A percentile compares a stretch with the other conserved stretches of the same genome.
Evolutionary conservation across 179 eudicot genomes (phyloP).

Genomic region (Amaranthus tricolor): DNA sequence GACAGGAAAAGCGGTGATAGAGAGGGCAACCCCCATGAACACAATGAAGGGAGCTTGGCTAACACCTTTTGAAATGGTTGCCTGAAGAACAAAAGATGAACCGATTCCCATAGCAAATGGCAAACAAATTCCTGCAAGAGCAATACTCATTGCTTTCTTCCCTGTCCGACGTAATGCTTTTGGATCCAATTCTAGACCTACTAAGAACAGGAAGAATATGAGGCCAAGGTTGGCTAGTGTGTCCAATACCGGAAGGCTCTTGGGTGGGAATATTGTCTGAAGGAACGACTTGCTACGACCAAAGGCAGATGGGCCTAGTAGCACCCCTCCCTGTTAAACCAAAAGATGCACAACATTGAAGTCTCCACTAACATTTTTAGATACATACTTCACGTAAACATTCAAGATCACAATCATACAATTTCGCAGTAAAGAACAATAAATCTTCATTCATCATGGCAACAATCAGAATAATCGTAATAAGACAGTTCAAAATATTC

Average conservation of each 20-base stretch:
- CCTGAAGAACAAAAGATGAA: conserved; percentile 39
- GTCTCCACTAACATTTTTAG: background rate
- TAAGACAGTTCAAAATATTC: background rate
- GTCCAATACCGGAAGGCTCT: conserved; percentile 47
- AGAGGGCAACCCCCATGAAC: conserved; percentile 88
- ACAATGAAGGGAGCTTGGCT: conserved; percentile 59
- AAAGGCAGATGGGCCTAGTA: conserved; percentile 55
- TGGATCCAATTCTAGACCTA: conserved; percentile 48
- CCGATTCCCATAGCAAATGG: conserved; percentile 54
- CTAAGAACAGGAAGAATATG: conserved; percentile 49
- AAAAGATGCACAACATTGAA: background rate
- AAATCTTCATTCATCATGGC: background rate
- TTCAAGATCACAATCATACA: background rate
- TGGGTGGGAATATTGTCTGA: conserved; percentile 45
- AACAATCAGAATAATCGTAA: background rate
- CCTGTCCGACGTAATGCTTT: conserved; percentile 43
- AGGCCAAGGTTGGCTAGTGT: conserved; percentile 56
- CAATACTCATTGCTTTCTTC: conserved; percentile 44
- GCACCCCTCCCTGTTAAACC: conserved; percentile 60
- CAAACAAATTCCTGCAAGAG: conserved; percentile 45
- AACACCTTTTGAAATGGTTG: conserved; percentile 58
- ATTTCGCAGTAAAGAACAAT: background rate
- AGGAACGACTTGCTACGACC: conserved; percentile 42
- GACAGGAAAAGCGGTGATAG: conserved; percentile 83
- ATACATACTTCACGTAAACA: background rate